phyloP scores from a whole-genome alignment of 345 rosid genomes.

The Corchorus olitorius region DNA sequence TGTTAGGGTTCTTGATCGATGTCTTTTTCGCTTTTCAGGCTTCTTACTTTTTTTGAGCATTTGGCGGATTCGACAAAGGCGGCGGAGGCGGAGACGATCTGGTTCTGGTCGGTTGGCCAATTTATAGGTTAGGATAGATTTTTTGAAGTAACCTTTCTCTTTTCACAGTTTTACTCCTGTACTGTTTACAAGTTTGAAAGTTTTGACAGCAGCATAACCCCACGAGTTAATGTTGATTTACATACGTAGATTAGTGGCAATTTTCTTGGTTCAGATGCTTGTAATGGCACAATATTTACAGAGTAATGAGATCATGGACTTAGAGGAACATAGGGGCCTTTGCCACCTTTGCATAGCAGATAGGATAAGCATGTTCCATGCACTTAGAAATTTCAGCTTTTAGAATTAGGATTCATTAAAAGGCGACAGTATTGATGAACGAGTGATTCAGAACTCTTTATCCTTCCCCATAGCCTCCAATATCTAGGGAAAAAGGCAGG shows the following conservation, averaged over 20 bases:
- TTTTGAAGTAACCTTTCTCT: background rate
- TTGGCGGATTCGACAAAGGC: constrained; percentile 76
- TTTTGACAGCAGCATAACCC: constrained; percentile 10
- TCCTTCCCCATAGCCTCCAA: no score
- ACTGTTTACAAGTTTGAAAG: background rate
- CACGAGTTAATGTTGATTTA: constrained; percentile 23
- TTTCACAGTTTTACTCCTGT: background rate
- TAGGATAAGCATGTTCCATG: background rate
- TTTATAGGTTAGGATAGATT: constrained; percentile 30
- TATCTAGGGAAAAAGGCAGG: no score
- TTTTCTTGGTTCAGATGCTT: constrained; percentile 26
- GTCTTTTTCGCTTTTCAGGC: constrained; percentile 44
- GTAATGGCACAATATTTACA: constrained; percentile 27
- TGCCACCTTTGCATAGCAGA: background rate
- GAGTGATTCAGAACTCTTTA: no score
- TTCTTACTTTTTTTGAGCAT: constrained; percentile 62
- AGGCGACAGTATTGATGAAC: no score
- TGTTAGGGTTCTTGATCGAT: constrained; percentile 10
- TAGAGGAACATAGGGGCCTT: background rate
- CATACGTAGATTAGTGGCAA: constrained; percentile 12
- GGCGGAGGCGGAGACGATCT: constrained; percentile 73
- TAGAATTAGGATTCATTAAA: no score
- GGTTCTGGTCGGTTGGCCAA: constrained; percentile 53
- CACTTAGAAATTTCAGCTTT: no score
- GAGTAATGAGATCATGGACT: background rate